phyloP scores from a whole-genome alignment of 768 basidiomycete genomes.

The Nidula microcarpa region DNA sequence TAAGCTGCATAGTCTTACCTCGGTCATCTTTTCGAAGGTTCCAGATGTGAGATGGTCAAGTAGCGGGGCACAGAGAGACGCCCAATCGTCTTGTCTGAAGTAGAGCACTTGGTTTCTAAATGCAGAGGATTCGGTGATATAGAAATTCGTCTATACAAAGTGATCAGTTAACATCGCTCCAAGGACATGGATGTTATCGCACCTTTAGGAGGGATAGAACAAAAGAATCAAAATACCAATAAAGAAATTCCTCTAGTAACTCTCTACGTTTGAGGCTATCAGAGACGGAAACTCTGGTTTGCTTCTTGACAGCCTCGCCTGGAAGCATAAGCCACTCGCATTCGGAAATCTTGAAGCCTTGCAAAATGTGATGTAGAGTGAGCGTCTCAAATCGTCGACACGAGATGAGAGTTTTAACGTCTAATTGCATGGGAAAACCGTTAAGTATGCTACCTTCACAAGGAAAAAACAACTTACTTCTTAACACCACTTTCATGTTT shows the following conservation, averaged over 20 bases:
- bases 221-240: constrained; percentile 92
- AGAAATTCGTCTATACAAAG: constrained; percentile 76
- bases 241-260: constrained; percentile 83
- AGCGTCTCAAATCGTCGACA: constrained; percentile 80
- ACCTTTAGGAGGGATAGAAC: constrained; percentile 78
- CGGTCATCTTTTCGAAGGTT: constrained; percentile 68
- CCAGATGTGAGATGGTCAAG: constrained; percentile 66
- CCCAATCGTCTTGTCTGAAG: constrained; percentile 95
- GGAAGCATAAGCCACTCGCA: constrained; percentile 76
- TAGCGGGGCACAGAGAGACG: constrained; percentile 75
- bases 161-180: background rate
- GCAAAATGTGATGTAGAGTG: constrained; percentile 72
- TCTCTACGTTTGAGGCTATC: constrained; percentile 79
- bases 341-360: constrained; percentile 68
- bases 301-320: constrained; percentile 26
- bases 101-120: constrained; percentile 83
- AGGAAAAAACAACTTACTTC: constrained; percentile 37
- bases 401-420: constrained; percentile 68
- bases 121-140: constrained; percentile 88
- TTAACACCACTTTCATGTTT: constrained; percentile 60
- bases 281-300: constrained; percentile 52
- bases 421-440: constrained; percentile 30
- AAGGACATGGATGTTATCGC: constrained; percentile 9
- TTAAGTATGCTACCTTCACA: background rate
- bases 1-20: constrained; percentile 35